phyloP scores from a whole-genome alignment of 805 yeast genomes.

The Myxozyma geophila region DNA sequence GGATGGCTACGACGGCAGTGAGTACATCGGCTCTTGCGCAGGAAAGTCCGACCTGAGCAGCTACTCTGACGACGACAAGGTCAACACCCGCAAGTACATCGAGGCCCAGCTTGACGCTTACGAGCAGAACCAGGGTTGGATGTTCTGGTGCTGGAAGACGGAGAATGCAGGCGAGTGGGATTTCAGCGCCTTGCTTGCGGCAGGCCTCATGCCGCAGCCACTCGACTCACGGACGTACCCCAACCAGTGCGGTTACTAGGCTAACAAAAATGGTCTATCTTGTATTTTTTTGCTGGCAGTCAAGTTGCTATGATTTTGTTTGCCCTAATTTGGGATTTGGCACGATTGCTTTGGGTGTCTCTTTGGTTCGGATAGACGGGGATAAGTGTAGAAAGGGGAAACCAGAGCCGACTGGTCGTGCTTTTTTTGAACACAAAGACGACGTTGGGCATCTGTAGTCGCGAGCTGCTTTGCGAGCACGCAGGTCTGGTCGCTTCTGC shows the following conservation, averaged over 20 bases:
- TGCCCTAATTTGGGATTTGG: no score
- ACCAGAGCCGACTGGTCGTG: no score
- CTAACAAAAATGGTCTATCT: no score
- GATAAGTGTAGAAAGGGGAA: no score
- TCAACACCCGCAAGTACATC: slow-evolving; percentile 66
- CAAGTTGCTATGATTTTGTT: no score
- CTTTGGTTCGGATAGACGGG: no score
- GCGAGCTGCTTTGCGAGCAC: no score
- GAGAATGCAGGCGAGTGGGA: slow-evolving; percentile 87
- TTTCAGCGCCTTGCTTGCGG: slow-evolving; percentile 59
- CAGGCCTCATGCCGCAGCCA: slow-evolving; percentile 81
- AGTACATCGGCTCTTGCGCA: slow-evolving; percentile 64
- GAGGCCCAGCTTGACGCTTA: slow-evolving; percentile 92
- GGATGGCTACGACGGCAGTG: slow-evolving; percentile 52
- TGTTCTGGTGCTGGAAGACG: slow-evolving; percentile 93
- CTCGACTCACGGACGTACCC: slow-evolving; percentile 65
- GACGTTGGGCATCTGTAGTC: no score
- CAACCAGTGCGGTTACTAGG: slow-evolving; percentile 57
- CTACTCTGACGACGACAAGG: slow-evolving; percentile 65
- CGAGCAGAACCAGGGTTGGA: slow-evolving; percentile 81
- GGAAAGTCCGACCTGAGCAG: slow-evolving; percentile 49
- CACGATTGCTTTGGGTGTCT: no score
- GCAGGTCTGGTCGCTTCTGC: no score
- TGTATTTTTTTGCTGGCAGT: neutral
- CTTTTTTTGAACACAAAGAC: no score